Evolutionary conservation across 108 stramenopile genomes (phyloP), one percentile per base, ranked within the genome.

Genomic region (Mediolabrus comicus): DNA sequence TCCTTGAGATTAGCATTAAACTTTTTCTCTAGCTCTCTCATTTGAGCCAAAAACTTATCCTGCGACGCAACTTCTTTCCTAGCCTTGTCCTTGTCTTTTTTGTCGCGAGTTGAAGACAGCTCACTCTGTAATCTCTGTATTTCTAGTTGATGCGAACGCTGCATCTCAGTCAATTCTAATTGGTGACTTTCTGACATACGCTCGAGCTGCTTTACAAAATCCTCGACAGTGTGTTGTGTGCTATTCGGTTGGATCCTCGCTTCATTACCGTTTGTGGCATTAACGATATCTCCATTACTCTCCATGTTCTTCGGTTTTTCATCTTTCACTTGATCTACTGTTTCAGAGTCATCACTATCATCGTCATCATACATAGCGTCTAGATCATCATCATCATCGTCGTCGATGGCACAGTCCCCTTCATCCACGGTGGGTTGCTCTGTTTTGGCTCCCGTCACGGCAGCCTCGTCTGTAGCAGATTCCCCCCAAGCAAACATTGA

Each of bases 181-280:
- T 78, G 81, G 63, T 91, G 87, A 65, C 90, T 83, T 52, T 87
- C 84, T 51, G 87, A 87, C 54, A 94, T 72, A 32, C 92, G 86
- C 73, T 87, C 74, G 9, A 94, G 54, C 67, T 94, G 92, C 55
- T 79, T 65, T n/a, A 90, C 70, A 59, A 94, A 90, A 38, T 94
- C 80, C 32, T 92, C 83, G 53, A 88, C 25, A 7, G 83, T 35
- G 24, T 77, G 60, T 38, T 79, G 77, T 55, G 80, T 69, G 7
- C 46, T 49, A 49, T 5, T 24, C 9, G 22, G 22, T 3, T 17
- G 22, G 7, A 22, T 49, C 17, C 26, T 54, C n/a, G 2, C 2
- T 22, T 43, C 46, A 4, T 51, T 52, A 17, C 54, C 19, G 6
- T 51, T 12, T 0, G 6, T 26, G 3, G 14, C n/a, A 26, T n/a